Percentiles rank a stretch among this genome's conserved stretches.
Conservation (phyloP, 2,329 filamentous ascomycete species). For the Aspergillus sp. region DNA sequence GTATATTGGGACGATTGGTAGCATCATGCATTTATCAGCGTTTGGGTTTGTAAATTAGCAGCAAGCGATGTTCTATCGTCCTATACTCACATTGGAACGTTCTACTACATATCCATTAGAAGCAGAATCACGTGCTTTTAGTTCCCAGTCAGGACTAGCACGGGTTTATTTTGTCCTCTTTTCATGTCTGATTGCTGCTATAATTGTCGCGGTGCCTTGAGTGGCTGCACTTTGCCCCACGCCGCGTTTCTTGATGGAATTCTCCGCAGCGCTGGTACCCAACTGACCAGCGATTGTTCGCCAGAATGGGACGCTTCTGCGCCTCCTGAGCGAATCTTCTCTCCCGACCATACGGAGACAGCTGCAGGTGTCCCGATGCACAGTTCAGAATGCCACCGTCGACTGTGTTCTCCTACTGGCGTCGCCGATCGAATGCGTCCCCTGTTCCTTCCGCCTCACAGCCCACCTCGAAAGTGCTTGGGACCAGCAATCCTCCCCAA, state of each 20-base stretch:
- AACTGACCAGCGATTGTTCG: slow-evolving; percentile 13
- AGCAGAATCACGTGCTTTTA: background rate
- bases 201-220: slow-evolving; percentile 2
- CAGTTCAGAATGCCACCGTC: slow-evolving; percentile 39
- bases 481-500: slow-evolving; percentile 35
- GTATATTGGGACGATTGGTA: slow-evolving; percentile 11
- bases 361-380: slow-evolving; percentile 22
- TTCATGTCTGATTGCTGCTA: background rate
- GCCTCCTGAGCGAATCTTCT: slow-evolving; percentile 22
- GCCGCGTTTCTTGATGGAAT: slow-evolving; percentile 9
- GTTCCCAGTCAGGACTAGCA: background rate
- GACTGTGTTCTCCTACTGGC: slow-evolving; percentile 47
- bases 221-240: slow-evolving; percentile 18
- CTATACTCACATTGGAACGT: background rate
- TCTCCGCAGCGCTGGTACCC: slow-evolving; percentile 9
- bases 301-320: slow-evolving; percentile 22
- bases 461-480: slow-evolving; percentile 27
- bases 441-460: slow-evolving; percentile 32
- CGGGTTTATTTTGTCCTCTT: background rate
- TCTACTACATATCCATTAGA: background rate
- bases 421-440: slow-evolving; percentile 40
- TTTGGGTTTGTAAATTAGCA: slow-evolving; percentile 11
- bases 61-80: slow-evolving; percentile 1
- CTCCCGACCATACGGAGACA: slow-evolving; percentile 15
- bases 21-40: slow-evolving; percentile 10